These are phyloP conservation scores for Boletus coccyginus DNA, from an alignment of 768 basidiomycete genomes.

Conservation along the genomic window DNA sequence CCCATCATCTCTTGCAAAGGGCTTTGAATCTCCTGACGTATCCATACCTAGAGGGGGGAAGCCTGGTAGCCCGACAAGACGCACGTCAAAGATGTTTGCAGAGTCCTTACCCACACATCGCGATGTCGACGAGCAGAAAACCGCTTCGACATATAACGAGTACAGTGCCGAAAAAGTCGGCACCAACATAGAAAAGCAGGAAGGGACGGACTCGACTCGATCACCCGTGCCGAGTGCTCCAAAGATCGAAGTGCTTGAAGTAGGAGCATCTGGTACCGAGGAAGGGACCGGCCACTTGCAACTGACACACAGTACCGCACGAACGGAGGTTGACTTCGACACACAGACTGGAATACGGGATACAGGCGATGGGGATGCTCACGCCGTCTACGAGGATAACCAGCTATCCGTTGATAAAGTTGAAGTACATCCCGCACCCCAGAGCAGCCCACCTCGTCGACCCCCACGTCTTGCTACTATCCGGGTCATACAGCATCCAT, in stretches of 20 bases:
- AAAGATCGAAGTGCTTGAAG: constrained; percentile 10
- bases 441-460: neutral
- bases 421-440: neutral
- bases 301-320: neutral
- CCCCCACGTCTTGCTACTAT: neutral
- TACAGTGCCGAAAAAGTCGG: neutral
- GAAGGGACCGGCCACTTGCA: constrained; percentile 13
- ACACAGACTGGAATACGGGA: neutral
- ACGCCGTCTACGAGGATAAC: neutral
- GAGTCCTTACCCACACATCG: neutral
- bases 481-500: neutral
- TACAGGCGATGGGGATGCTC: neutral
- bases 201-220: neutral
- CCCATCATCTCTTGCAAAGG: constrained; percentile 19
- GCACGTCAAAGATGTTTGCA: constrained; percentile 3
- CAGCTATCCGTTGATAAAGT: constrained; percentile 7
- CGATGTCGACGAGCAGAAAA: neutral
- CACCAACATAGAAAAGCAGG: neutral
- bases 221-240: constrained; percentile 3
- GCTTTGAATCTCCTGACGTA: constrained; percentile 16
- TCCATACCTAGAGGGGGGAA: constrained; percentile 18
- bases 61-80: neutral
- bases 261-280: constrained; percentile 6
- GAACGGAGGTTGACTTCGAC: neutral
- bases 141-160: neutral